phyloP scores from a whole-genome alignment of 805 yeast genomes.

The Sugiyamaella smithiae region DNA sequence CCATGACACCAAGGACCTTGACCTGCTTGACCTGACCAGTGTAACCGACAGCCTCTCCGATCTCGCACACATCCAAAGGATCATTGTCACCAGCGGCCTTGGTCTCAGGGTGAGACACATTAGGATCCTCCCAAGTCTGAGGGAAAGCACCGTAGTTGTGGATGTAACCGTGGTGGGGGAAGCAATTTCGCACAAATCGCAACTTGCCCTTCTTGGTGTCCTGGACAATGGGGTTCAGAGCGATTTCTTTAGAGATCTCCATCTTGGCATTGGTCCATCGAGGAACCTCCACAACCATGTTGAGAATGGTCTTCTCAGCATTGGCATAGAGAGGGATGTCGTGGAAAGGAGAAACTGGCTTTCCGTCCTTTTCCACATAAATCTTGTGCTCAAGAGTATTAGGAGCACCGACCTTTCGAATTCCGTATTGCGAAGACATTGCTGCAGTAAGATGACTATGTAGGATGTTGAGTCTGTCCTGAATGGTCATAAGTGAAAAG shows the following conservation, averaged over 20 bases:
- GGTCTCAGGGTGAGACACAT: constrained; percentile 46
- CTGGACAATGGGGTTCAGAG: constrained; percentile 91
- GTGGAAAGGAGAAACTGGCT: constrained; percentile 94
- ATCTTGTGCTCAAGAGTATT: constrained; percentile 92
- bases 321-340: constrained; percentile 91
- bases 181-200: constrained; percentile 93
- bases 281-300: constrained; percentile 95
- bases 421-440: constrained; percentile 51
- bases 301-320: constrained; percentile 81
- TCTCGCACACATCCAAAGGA: constrained; percentile 93
- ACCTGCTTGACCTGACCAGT: constrained; percentile 84
- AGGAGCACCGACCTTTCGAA: constrained; percentile 94
- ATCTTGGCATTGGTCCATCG: constrained; percentile 98
- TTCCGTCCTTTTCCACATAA: constrained; percentile 88
- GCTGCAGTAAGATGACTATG: constrained; percentile 11
- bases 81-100: constrained; percentile 85
- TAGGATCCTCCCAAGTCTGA: constrained; percentile 98
- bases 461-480: constrained; percentile 8
- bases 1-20: constrained; percentile 92
- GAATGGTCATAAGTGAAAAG: constrained; percentile 7
- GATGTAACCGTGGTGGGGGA: constrained; percentile 98
- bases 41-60: constrained; percentile 60
- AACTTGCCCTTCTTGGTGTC: constrained; percentile 97
- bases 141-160: constrained; percentile 99
- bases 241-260: constrained; percentile 82